phyloP scores from a whole-genome alignment of 2,329 filamentous ascomycete genomes.

The Neocucurbitaria cava region DNA sequence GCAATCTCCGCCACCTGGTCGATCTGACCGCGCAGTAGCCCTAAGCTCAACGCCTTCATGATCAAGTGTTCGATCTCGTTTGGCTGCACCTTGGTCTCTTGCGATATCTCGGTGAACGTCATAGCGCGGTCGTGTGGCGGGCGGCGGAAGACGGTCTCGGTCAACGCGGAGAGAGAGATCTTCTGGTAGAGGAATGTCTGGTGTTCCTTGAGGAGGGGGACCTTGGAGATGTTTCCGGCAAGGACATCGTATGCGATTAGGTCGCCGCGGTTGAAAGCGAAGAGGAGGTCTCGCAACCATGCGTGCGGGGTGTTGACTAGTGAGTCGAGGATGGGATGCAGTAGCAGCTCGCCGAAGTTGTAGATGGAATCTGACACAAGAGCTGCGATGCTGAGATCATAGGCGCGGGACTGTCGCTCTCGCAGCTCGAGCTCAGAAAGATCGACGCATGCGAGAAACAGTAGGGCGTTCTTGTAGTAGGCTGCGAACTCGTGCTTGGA shows the following conservation, averaged over 20 bases:
- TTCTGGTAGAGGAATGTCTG: slow-evolving; percentile 90
- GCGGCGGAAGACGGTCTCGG: slow-evolving; percentile 93
- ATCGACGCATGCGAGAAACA: slow-evolving; percentile 96
- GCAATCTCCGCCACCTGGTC: slow-evolving; percentile 96
- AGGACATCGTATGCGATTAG: slow-evolving; percentile 85
- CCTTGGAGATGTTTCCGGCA: slow-evolving; percentile 79
- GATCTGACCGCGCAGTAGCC: slow-evolving; percentile 87
- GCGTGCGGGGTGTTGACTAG: slow-evolving; percentile 76
- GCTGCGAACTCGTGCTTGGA: slow-evolving; percentile 89
- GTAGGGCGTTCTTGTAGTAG: slow-evolving; percentile 96
- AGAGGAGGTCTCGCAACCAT: slow-evolving; percentile 95
- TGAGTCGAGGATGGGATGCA: slow-evolving; percentile 93
- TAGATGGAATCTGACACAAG: slow-evolving; percentile 95
- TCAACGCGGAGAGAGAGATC: slow-evolving; percentile 95
- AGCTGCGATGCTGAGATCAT: slow-evolving; percentile 90
- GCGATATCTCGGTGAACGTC: slow-evolving; percentile 85
- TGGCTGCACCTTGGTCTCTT: slow-evolving; percentile 89
- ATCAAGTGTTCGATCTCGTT: slow-evolving; percentile 97
- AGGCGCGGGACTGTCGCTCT: slow-evolving; percentile 83
- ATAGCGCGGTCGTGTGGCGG: slow-evolving; percentile 95
- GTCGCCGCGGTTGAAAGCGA: slow-evolving; percentile 97
- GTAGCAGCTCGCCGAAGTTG: slow-evolving; percentile 98
- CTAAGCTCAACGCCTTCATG: slow-evolving; percentile 98
- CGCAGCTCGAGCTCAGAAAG: slow-evolving; percentile 73
- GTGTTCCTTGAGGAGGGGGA: slow-evolving; percentile 80